phyloP scores from a whole-genome alignment of 1,284 basidiomycete species.

The Flammula alnicola region DNA sequence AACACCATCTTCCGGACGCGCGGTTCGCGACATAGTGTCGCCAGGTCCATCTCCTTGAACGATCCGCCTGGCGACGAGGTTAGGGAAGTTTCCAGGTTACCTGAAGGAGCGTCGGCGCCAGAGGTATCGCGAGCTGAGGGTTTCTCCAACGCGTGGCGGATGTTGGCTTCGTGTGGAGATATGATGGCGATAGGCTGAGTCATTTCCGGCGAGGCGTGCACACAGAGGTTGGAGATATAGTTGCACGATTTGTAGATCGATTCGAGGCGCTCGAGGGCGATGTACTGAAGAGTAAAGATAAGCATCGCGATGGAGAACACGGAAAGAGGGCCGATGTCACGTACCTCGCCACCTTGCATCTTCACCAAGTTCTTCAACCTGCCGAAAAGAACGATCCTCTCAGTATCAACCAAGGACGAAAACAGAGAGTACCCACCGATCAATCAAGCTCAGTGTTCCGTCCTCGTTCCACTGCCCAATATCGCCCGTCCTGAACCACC shows the following conservation, averaged over 20 bases:
- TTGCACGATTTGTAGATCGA: slow-evolving; percentile 84
- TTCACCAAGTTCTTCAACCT: slow-evolving; percentile 89
- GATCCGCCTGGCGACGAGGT: too few species aligned
- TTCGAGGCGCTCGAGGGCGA: slow-evolving; percentile 89
- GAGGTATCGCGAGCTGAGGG: slow-evolving; percentile 19
- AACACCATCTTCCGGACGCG: slow-evolving; percentile 69
- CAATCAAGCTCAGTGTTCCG: slow-evolving; percentile 84
- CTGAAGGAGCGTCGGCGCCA: too few species aligned
- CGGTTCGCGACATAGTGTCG: slow-evolving; percentile 65
- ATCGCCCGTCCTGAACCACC: slow-evolving; percentile 90
- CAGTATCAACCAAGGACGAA: too few species aligned
- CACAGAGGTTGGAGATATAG: slow-evolving; percentile 80
- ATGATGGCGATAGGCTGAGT: slow-evolving; percentile 85
- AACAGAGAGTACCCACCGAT: too few species aligned
- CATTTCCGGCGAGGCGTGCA: slow-evolving; percentile 80
- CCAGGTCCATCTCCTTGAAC: slow-evolving; percentile 33
- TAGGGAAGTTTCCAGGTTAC: too few species aligned
- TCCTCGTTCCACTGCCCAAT: slow-evolving; percentile 89
- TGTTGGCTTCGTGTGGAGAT: slow-evolving; percentile 76
- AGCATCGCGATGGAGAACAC: background rate
- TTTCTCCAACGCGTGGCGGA: slow-evolving; percentile 53
- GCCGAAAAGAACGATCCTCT: too few species aligned
- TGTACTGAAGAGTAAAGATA: slow-evolving; percentile 65
- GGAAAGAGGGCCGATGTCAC: slow-evolving; percentile 13
- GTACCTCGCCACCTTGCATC: slow-evolving; percentile 76